Percentiles rank a stretch among this genome's conserved stretches.
These are phyloP conservation scores for Phtheirospermum japonicum DNA, from an alignment of 257 asterid genomes.

Conservation along the genomic window DNA sequence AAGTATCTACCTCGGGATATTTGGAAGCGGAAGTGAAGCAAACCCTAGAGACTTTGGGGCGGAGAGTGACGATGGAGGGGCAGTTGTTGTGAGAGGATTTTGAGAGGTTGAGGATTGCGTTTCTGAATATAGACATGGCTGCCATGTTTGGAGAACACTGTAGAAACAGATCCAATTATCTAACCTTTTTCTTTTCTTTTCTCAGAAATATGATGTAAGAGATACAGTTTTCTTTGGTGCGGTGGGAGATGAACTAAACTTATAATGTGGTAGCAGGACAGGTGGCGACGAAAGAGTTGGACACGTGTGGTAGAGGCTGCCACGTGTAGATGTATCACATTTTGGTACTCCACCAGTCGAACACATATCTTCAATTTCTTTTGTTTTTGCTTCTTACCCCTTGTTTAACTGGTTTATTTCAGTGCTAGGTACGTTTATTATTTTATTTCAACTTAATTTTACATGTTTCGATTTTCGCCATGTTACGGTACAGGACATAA, in stretches of 20 bases:
- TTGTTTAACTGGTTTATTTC: too few relatives aligned
- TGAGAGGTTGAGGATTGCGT: constrained; percentile 35
- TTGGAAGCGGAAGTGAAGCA: constrained; percentile 60
- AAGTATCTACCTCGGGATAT: constrained; percentile 39
- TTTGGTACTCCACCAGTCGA: neutral
- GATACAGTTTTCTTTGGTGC: neutral
- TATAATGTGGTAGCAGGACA: constrained; percentile 29
- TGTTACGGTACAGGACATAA: too few relatives aligned
- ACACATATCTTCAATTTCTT: neutral
- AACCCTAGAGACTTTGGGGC: constrained; percentile 47
- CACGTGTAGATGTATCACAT: constrained; percentile 36
- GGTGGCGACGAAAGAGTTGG: constrained; percentile 22
- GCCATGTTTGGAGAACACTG: constrained; percentile 37
- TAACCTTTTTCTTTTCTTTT: neutral
- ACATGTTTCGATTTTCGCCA: too few relatives aligned
- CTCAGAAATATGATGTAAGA: neutral
- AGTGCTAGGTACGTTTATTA: too few relatives aligned
- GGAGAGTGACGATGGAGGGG: constrained; percentile 30
- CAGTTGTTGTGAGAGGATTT: constrained; percentile 38
- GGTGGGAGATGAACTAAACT: constrained; percentile 4
- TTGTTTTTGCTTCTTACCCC: too few relatives aligned
- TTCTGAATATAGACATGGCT: constrained; percentile 41
- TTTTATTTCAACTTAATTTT: too few relatives aligned
- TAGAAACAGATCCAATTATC: neutral
- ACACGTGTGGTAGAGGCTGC: constrained; percentile 34